Evolutionary conservation across 192 early-diverging fungal species (phyloP).

Genomic region (Coemansia sp.): DNA sequence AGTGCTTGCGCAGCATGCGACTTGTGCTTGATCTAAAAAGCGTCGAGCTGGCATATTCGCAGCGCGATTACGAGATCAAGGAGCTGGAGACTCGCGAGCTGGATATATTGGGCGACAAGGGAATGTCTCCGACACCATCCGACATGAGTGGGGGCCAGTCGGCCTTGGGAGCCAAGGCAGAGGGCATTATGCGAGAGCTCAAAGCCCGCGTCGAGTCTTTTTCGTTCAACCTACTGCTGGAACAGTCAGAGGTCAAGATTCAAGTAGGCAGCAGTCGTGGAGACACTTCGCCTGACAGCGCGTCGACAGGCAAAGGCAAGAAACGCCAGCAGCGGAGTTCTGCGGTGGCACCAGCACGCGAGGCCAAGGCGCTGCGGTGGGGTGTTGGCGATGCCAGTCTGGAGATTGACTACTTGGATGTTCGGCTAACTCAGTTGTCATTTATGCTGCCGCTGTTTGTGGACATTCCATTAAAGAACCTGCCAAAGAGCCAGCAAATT

Average conservation of each 20-base stretch:
- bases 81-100: slow-evolving; percentile 52
- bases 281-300: not conserved
- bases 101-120: slow-evolving; percentile 15
- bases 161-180: slow-evolving; percentile 42
- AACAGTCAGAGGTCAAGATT: slow-evolving; percentile 46
- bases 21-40: slow-evolving; percentile 48
- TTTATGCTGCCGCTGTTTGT: slow-evolving; percentile 50
- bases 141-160: slow-evolving; percentile 10
- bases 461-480: slow-evolving; percentile 13
- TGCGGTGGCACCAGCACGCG: slow-evolving; percentile 3
- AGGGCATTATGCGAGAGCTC: slow-evolving; percentile 47
- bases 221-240: slow-evolving; percentile 45
- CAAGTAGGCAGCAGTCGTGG: slow-evolving; percentile 9
- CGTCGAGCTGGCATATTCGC: slow-evolving; percentile 53
- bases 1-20: slow-evolving; percentile 53
- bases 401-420: slow-evolving; percentile 56
- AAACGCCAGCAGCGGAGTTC: slow-evolving; percentile 3
- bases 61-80: slow-evolving; percentile 55
- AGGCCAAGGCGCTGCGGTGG: slow-evolving; percentile 45
- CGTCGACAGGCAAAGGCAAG: not conserved
- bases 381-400: slow-evolving; percentile 53
- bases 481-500: slow-evolving; percentile 4
- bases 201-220: slow-evolving; percentile 54
- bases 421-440: slow-evolving; percentile 47
- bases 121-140: slow-evolving; percentile 42